Evolutionary conservation across 257 asterid genomes (phyloP).

Genomic region (Gardenia jasminoides): DNA sequence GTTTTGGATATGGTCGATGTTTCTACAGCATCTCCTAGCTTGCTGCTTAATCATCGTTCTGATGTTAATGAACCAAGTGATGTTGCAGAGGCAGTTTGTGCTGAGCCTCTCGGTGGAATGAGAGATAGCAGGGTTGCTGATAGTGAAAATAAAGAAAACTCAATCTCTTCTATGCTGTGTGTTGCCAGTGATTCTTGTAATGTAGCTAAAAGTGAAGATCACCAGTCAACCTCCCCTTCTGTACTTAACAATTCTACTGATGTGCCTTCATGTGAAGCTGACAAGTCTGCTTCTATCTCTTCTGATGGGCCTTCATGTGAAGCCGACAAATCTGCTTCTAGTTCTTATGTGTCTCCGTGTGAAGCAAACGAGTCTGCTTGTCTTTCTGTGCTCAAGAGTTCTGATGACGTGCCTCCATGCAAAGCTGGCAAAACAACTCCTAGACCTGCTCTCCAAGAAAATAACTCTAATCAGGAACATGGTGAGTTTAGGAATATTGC

Average conservation of each 20-base stretch:
- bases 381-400: constrained; percentile 13
- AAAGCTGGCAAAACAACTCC: constrained; percentile 29
- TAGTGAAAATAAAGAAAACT: constrained; percentile 19
- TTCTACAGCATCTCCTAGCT: constrained; percentile 27
- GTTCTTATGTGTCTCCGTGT: constrained; percentile 16
- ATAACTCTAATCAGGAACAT: constrained; percentile 18
- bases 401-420: constrained; percentile 14
- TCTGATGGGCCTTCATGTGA: constrained; percentile 16
- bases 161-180: constrained; percentile 23
- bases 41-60: constrained; percentile 12
- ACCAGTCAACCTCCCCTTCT: neutral
- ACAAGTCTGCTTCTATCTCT: constrained; percentile 29
- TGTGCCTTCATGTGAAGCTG: constrained; percentile 24
- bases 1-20: constrained; percentile 54
- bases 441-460: constrained; percentile 32
- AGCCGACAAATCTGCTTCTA: constrained; percentile 31
- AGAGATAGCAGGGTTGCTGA: constrained; percentile 22
- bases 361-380: constrained; percentile 29
- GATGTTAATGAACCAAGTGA: constrained; percentile 31
- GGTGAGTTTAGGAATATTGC: constrained; percentile 11
- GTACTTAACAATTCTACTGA: neutral
- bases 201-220: constrained; percentile 5
- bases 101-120: constrained; percentile 22
- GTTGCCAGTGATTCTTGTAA: constrained; percentile 21
- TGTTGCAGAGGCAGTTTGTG: constrained; percentile 22